Evolutionary conservation across 2,329 filamentous ascomycete genomes (phyloP).

Genomic region (Amesomyces nigricolor): DNA sequence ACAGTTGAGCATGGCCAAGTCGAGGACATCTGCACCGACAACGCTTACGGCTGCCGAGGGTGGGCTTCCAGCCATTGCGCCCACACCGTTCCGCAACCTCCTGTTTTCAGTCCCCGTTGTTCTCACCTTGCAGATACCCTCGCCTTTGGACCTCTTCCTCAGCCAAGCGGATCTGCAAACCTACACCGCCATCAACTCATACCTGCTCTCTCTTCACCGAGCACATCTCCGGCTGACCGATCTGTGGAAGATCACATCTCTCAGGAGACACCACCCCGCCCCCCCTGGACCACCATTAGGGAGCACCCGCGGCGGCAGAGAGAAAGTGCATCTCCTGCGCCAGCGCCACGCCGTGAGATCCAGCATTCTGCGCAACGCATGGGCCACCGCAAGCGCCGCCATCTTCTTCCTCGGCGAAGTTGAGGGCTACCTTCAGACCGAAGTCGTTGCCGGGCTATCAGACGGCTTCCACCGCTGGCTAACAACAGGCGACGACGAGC

Average conservation of each 20-base stretch:
- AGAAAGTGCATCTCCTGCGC: slow-evolving; percentile 56
- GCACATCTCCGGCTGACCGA: slow-evolving; percentile 79
- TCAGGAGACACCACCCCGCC: slow-evolving; percentile 71
- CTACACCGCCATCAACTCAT: slow-evolving; percentile 82
- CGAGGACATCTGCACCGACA: slow-evolving; percentile 35
- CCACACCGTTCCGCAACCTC: slow-evolving; percentile 68
- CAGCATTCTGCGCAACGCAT: slow-evolving; percentile 69
- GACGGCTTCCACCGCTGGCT: slow-evolving; percentile 75
- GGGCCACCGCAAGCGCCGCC: slow-evolving; percentile 83
- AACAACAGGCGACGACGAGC: slow-evolving; percentile 38
- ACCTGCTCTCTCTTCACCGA: slow-evolving; percentile 77
- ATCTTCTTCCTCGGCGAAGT: slow-evolving; percentile 87
- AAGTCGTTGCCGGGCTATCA: slow-evolving; percentile 79
- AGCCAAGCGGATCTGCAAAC: slow-evolving; percentile 66
- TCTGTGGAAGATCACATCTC: slow-evolving; percentile 77
- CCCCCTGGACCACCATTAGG: slow-evolving; percentile 61
- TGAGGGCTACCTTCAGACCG: slow-evolving; percentile 82
- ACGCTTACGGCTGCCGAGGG: slow-evolving; percentile 32
- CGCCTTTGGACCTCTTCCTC: slow-evolving; percentile 83
- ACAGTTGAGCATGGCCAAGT: slow-evolving; percentile 57
- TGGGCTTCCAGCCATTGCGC: slow-evolving; percentile 34
- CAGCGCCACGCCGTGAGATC: slow-evolving; percentile 58
- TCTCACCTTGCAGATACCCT: slow-evolving; percentile 66
- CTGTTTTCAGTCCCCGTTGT: slow-evolving; percentile 71
- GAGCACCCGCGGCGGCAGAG: slow-evolving; percentile 53